These are phyloP conservation scores for Exophiala phaeomuriformis DNA, from an alignment of 2,329 filamentous ascomycete genomes.

Conservation along the genomic window DNA sequence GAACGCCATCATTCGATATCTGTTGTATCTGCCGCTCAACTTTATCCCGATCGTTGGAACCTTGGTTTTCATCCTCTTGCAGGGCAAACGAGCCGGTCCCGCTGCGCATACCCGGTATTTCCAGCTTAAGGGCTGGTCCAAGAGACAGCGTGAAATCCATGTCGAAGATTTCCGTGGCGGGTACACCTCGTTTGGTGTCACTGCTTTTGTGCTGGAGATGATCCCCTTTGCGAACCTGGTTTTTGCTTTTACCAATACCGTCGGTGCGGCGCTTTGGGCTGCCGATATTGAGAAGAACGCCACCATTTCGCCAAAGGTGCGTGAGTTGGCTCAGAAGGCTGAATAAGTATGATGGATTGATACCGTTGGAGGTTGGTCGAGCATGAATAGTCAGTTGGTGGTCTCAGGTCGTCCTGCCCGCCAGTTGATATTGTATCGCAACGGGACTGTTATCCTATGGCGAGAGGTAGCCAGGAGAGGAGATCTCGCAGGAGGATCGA, in stretches of 20 bases:
- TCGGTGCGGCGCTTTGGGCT: slow-evolving; percentile 91
- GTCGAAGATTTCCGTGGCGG: slow-evolving; percentile 62
- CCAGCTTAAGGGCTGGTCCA: slow-evolving; percentile 77
- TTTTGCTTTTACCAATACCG: slow-evolving; percentile 85
- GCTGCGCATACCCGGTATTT: slow-evolving; percentile 64
- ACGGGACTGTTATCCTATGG: too few species aligned
- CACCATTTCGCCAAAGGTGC: slow-evolving; percentile 29
- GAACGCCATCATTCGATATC: slow-evolving; percentile 62
- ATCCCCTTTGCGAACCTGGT: slow-evolving; percentile 74
- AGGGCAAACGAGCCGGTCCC: slow-evolving; percentile 55
- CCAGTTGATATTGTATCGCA: too few species aligned
- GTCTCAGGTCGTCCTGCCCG: too few species aligned
- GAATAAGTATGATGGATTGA: slow-evolving; percentile 24
- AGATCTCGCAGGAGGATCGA: too few species aligned
- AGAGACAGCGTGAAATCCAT: slow-evolving; percentile 58
- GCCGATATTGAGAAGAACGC: slow-evolving; percentile 63
- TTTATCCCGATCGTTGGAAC: slow-evolving; percentile 88
- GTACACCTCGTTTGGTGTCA: slow-evolving; percentile 77
- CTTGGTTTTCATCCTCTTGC: slow-evolving; percentile 67
- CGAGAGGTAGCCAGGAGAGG: too few species aligned
- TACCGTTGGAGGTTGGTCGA: too few species aligned
- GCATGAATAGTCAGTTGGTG: too few species aligned
- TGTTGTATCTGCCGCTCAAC: slow-evolving; percentile 85
- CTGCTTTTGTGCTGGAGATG: slow-evolving; percentile 75
- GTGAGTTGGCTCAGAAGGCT: slow-evolving; percentile 31